Evolutionary conservation across 83 land plant species (phyloP).

Genomic region (Thuja plicata): DNA sequence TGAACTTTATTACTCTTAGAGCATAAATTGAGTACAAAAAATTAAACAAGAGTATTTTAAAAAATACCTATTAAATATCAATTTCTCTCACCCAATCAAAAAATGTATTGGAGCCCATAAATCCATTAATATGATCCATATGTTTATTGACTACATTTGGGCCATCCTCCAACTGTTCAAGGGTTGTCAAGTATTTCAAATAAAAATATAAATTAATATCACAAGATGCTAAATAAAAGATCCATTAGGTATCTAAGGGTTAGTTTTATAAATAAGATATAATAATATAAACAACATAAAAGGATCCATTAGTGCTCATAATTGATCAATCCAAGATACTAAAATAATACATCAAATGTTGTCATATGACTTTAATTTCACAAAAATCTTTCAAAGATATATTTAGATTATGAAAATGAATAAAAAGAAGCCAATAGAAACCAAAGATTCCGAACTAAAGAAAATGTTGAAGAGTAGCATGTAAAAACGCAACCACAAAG

Average conservation of each 20-base stretch:
- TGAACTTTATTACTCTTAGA: not conserved
- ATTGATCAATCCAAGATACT: not conserved
- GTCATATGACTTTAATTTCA: not conserved
- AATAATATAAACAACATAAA: not conserved
- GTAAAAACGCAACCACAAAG: too few species aligned
- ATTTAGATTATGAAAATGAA: not conserved
- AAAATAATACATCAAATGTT: not conserved
- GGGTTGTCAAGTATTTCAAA: constrained; percentile 29
- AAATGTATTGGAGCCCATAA: constrained; percentile 78
- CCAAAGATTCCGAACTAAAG: not conserved
- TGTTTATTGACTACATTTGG: constrained; percentile 51
- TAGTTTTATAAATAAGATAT: not conserved
- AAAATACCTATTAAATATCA: constrained; percentile 59
- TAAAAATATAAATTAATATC: not conserved
- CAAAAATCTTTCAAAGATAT: not conserved
- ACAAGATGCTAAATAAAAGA: not conserved
- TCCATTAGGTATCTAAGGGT: not conserved
- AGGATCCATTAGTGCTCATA: not conserved
- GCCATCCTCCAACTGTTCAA: constrained; percentile 80
- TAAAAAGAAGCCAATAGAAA: not conserved
- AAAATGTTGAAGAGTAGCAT: not conserved
- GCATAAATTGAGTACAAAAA: not conserved
- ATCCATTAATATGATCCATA: constrained; percentile 87
- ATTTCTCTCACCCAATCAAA: constrained; percentile 74
- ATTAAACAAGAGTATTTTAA: not conserved